Evolutionary conservation across 768 basidiomycete genomes (phyloP).

Genomic region (Lactarius trivialis): DNA sequence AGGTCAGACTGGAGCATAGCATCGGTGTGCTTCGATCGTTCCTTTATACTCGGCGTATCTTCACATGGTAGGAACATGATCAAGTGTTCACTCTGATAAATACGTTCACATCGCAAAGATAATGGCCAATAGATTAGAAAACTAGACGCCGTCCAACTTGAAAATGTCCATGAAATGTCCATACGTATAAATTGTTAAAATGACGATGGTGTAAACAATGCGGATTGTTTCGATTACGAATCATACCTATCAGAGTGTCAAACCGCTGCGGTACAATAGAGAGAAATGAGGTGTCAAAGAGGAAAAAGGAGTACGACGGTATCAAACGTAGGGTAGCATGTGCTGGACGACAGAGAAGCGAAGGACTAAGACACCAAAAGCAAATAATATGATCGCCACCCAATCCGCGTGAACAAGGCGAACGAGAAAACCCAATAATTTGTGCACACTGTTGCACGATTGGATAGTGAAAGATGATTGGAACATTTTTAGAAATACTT

Average conservation of each 20-base stretch:
- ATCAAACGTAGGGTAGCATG: neutral
- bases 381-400: neutral
- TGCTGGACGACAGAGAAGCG: neutral
- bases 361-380: neutral
- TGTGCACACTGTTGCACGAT: neutral
- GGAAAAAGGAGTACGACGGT: neutral
- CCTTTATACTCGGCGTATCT: no score
- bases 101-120: neutral
- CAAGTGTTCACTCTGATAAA: no score
- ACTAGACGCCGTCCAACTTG: neutral
- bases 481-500: constrained; percentile 2
- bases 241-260: neutral
- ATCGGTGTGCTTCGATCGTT: neutral
- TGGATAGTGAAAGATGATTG: neutral
- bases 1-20: neutral
- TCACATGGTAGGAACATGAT: no score
- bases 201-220: neutral
- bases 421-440: neutral
- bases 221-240: neutral
- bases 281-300: neutral
- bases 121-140: neutral
- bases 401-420: neutral
- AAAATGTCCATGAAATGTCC: neutral
- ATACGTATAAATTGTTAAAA: neutral
- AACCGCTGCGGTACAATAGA: neutral